These are phyloP conservation scores for Fusarium musae DNA, from an alignment of 2,329 filamentous ascomycete species.

Conservation along the genomic window DNA sequence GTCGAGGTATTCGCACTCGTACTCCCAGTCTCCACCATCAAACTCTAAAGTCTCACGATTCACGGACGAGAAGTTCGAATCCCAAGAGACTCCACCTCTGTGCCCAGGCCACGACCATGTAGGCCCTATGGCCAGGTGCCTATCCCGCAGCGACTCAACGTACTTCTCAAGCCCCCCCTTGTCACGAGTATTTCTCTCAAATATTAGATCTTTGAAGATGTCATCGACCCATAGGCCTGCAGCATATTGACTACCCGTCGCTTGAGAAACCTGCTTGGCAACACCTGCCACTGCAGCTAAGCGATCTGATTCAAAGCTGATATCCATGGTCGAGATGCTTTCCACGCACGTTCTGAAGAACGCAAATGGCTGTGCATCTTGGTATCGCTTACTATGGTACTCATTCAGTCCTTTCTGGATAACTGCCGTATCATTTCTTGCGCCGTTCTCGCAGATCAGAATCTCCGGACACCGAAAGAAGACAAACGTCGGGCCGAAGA, in stretches of 20 bases:
- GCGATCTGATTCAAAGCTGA: background rate
- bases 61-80: background rate
- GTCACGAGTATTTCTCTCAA: background rate
- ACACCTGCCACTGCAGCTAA: background rate
- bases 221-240: background rate
- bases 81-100: background rate
- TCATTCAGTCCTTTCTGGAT: background rate
- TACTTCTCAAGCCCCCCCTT: background rate
- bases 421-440: rapidly evolving
- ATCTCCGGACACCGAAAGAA: background rate
- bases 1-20: background rate
- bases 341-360: background rate
- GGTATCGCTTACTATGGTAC: background rate
- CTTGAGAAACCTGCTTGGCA: background rate
- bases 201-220: rapidly evolving
- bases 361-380: background rate
- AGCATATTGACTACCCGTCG: background rate
- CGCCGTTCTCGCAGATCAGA: background rate
- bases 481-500: background rate
- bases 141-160: background rate
- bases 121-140: background rate
- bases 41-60: background rate
- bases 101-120: too few relatives aligned
- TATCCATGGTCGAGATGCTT: background rate
- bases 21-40: background rate